Evolutionary conservation across 805 yeast species (phyloP), one percentile per base, ranked within the genome.

Genomic region (Wickerhamomyces xylosicus): DNA sequence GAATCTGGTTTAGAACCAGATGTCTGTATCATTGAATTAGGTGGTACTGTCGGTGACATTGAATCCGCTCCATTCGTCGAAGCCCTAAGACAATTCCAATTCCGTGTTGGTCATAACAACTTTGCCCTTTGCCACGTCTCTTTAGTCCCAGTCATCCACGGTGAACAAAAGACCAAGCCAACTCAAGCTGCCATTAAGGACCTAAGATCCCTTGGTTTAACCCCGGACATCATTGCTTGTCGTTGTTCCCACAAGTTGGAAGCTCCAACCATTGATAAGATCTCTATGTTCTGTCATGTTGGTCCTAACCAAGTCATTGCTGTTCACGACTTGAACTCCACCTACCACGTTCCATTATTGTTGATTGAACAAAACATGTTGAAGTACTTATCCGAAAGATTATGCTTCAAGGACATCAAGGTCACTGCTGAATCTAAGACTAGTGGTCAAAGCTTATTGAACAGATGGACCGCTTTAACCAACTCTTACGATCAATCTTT

Each of bases 21-120:
- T 52, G 83, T 92, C 39, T 92, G 99, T 72, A 87, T 92, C 58
- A 79, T 92, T 48, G 99, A 90, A 68, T 74, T 92, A 44, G 99
- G 99, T 61, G 99, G 99, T 61, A 92, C 99, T 22, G 98, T 92
- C 43, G 99, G 99, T 58, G 99, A 92, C 61, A 92, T 92, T 56
- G 99, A 92, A 69, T 78, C 90, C 58, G 98, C 97, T 39, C 98
- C 99, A 20, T 92, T 92, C 50, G 97, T 92, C 41, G 99, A 92
- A 69, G 99, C 99, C 19, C 75, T 92, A 47, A 84, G 99, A 71
- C 99, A 92, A 66, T 92, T 92, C 67, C 98, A 92, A 70, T 92
- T 92, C 68, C 79, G 95, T 58, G 97, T 90, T 44, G 97, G 97
- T 16, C 67, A 70, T 41, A 95, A 86, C 48, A 92, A 85, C 66